These are phyloP conservation scores for Vachellia pachyceras DNA, from an alignment of 306 rosid genomes.

Conservation along the genomic window DNA sequence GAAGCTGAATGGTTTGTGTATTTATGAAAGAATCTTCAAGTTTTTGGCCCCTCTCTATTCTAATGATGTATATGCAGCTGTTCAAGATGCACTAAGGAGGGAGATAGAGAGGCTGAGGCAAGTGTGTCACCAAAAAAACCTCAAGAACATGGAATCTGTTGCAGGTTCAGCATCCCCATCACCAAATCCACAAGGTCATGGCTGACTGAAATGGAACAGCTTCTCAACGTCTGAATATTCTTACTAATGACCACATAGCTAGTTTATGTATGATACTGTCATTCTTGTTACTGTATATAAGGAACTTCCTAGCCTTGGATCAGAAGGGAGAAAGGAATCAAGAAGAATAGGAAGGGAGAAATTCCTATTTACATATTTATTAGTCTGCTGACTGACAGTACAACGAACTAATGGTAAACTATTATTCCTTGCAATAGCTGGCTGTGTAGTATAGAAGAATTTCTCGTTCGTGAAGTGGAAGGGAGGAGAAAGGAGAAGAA, in stretches of 20 bases:
- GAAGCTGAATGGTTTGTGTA: background rate
- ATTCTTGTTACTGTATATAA: slow-evolving; percentile 21
- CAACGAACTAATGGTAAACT: too few species aligned
- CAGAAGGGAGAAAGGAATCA: background rate
- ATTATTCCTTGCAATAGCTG: background rate
- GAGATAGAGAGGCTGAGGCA: slow-evolving; percentile 93
- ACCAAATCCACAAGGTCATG: slow-evolving; percentile 44
- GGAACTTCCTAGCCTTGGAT: slow-evolving; percentile 27
- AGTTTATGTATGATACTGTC: slow-evolving; percentile 21
- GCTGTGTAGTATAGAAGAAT: background rate
- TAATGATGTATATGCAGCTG: slow-evolving; percentile 47
- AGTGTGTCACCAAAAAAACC: slow-evolving; percentile 81
- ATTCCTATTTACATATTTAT: background rate
- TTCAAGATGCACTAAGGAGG: slow-evolving; percentile 91
- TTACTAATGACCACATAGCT: slow-evolving; percentile 7
- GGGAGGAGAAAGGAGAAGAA: too few species aligned
- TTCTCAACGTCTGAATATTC: slow-evolving; percentile 53
- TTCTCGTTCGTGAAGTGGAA: too few species aligned
- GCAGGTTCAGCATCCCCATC: slow-evolving; percentile 51
- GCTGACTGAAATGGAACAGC: slow-evolving; percentile 60
- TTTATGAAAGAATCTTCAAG: background rate
- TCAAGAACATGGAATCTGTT: slow-evolving; percentile 66
- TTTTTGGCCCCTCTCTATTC: slow-evolving; percentile 10
- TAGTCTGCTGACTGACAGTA: too few species aligned
- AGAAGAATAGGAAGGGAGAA: background rate